These are phyloP conservation scores for Apiospora sp. DNA, from an alignment of 2,329 filamentous ascomycete species.

Conservation along the genomic window DNA sequence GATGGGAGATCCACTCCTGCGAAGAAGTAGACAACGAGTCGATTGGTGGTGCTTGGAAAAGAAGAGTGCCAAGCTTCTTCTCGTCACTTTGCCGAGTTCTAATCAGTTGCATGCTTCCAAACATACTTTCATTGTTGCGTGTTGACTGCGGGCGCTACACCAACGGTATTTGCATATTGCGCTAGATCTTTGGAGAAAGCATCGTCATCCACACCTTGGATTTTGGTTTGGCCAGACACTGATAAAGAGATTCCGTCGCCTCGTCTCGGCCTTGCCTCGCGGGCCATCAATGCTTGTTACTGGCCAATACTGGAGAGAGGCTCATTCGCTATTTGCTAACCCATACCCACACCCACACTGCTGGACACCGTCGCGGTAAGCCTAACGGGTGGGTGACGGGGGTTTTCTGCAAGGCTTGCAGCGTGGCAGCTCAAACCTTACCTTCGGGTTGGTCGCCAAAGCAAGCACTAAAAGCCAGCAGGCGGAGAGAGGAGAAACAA, in stretches of 20 bases:
- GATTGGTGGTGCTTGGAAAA: not conserved
- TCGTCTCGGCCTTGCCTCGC: not conserved
- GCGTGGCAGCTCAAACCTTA: not conserved
- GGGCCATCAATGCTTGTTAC: not conserved
- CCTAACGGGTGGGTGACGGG: slow-evolving; percentile 1
- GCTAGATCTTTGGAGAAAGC: slow-evolving; percentile 11
- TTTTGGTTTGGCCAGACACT: not conserved
- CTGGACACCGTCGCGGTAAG: slow-evolving; percentile 13
- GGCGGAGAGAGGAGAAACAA: slow-evolving; percentile 16
- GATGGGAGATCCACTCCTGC: not conserved
- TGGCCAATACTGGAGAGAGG: too few relatives aligned
- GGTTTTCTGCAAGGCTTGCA: slow-evolving; percentile 15
- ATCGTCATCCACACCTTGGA: not conserved
- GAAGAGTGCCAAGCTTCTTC: not conserved
- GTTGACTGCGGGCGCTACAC: slow-evolving; percentile 13
- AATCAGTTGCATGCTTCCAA: not conserved
- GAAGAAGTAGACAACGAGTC: slow-evolving; percentile 13
- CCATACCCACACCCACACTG: not conserved
- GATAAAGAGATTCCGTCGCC: not conserved
- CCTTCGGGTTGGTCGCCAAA: not conserved
- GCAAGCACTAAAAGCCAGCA: not conserved
- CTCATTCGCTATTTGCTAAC: not conserved
- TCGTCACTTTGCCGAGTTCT: not conserved
- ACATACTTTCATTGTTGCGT: slow-evolving; percentile 15
- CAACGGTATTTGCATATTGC: slow-evolving; percentile 3